Conservation (phyloP, 192 early-diverging fungal species). For the Coemansia javaensis region DNA sequence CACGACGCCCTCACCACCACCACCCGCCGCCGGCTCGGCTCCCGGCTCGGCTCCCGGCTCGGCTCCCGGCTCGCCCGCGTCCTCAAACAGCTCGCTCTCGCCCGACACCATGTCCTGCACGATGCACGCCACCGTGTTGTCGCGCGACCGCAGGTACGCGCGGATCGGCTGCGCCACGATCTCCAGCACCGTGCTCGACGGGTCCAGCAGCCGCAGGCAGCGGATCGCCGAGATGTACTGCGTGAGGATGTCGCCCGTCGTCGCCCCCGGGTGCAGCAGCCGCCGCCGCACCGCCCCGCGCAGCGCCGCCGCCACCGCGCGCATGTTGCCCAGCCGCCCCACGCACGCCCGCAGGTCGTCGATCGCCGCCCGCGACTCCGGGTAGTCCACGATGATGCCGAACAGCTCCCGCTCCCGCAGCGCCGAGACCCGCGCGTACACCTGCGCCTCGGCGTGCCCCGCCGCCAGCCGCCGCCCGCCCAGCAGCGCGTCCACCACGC, state of each 20-base stretch:
- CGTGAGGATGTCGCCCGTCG: conserved; percentile 63
- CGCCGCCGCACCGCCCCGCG: conserved; percentile 44
- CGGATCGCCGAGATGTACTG: conserved; percentile 69
- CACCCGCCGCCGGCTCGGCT: too few relatives aligned
- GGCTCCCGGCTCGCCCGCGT: conserved; percentile 4
- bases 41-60: conserved; percentile 3
- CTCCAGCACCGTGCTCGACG: conserved; percentile 61
- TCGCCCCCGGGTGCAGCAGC: conserved; percentile 68
- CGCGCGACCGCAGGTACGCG: conserved; percentile 56
- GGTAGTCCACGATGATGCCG: conserved; percentile 69
- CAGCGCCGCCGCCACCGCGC: conserved; percentile 17
- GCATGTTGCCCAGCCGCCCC: conserved; percentile 12
- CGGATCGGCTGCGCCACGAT: conserved; percentile 58
- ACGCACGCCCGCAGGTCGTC: conserved; percentile 57
- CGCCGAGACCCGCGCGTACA: conserved; percentile 12
- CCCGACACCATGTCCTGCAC: conserved; percentile 64
- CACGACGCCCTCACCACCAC: conserved; percentile 39
- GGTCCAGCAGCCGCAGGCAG: conserved; percentile 64
- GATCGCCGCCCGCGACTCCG: conserved; percentile 58
- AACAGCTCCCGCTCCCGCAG: conserved; percentile 60
- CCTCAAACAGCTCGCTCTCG: conserved; percentile 54
- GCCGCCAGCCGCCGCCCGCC: background rate
- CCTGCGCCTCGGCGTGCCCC: conserved; percentile 5
- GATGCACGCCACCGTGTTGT: conserved; percentile 65
- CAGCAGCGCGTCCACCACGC: conserved; percentile 13